These are phyloP conservation scores for Lepidium aucheri DNA, from an alignment of 345 rosid genomes.

Conservation along the genomic window DNA sequence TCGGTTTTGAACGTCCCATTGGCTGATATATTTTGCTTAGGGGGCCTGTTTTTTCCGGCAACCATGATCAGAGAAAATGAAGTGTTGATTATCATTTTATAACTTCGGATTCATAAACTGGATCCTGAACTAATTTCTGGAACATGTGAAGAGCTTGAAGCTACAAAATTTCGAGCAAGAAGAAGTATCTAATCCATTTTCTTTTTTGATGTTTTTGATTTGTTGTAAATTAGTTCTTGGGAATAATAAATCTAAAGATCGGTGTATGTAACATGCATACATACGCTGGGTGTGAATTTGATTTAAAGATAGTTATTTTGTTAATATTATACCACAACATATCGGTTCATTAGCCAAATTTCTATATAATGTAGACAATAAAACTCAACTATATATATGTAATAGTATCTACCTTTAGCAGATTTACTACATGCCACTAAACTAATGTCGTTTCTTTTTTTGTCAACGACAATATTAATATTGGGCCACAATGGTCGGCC, in stretches of 20 bases:
- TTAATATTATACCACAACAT: no score
- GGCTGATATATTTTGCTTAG: slow-evolving; percentile 29
- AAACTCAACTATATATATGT: no score
- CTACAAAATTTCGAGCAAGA: not conserved
- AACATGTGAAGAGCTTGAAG: not conserved
- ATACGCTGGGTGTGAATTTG: not conserved
- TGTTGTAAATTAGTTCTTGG: not conserved
- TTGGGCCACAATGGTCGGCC: no score
- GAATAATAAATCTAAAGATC: not conserved
- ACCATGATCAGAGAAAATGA: slow-evolving; percentile 7
- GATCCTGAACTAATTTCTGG: not conserved
- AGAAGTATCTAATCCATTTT: not conserved
- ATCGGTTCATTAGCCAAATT: no score
- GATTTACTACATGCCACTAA: no score
- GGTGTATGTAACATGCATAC: not conserved
- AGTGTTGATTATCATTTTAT: not conserved
- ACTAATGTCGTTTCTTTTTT: no score
- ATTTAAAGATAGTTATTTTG: no score
- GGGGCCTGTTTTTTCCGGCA: slow-evolving; percentile 18
- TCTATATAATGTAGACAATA: no score
- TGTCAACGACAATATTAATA: no score
- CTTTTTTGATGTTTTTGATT: not conserved
- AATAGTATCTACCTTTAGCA: no score
- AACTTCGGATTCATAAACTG: not conserved
- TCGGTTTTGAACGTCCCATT: slow-evolving; percentile 24